Evolutionary conservation across 805 yeast genomes (phyloP), one percentile per base, ranked within the genome.

Genomic region (Torulaspora franciscae): DNA sequence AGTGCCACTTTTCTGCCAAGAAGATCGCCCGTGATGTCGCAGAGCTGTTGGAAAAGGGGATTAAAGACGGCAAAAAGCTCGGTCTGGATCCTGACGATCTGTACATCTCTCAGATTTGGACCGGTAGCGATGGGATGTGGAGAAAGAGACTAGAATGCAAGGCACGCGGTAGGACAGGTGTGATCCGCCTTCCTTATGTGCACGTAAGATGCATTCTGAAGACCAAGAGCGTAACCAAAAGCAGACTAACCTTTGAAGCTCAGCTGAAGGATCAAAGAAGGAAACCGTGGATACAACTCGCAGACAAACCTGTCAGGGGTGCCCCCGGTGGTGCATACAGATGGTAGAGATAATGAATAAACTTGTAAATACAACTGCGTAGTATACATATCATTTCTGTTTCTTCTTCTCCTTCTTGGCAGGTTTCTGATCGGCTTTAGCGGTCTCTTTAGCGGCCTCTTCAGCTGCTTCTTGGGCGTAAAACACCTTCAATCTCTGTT

Each of bases 141-240:
- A 57, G 61, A 24, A 82, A 79, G 64, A 76, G 93, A 63, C 66
- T 80, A 7, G 96, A 91, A 56, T 74, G 76, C 61, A 89, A 88
- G 70, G 96, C 93, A 52, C 81, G 98, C 70, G 96, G 96, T 52
- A 79, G 96, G 65, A 73, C 77, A 15, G 98, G 98, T 62, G 67
- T 85, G 46, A 75, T 85, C 40, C 75, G 73, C 26, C 93, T 86
- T 59, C 80, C 85, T 49, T 84, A 77, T 62, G 81, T 88, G 42
- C 95, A 91, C 65, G 79, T 90, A 26, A 80, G 83, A 68, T 85
- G 86, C 36, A 74, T 91, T 46, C 71, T 91, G 46, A 83, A 80
- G 62, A 76, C 87, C 4, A 73, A 77, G 37, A 54, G 58, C 15
- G 79, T 77, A 52, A 85, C 95, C 10, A 68, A 72, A 57, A 62